These are phyloP conservation scores for Daldinia childiae DNA, from an alignment of 495 filamentous ascomycete species.

Conservation along the genomic window DNA sequence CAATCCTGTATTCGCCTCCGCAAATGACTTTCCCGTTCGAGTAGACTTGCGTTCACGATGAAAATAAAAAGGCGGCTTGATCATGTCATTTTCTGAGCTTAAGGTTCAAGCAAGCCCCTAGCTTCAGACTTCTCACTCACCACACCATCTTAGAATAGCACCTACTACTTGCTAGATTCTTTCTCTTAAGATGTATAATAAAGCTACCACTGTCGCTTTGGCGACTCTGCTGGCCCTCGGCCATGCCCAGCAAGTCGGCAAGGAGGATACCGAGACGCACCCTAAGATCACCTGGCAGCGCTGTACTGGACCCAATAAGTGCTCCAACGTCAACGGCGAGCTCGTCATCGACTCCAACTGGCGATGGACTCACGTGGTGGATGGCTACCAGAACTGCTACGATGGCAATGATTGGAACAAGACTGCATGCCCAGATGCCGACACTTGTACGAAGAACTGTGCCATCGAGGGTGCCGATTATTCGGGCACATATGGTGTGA, in stretches of 20 bases:
- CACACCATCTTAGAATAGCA: neutral
- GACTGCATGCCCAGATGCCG: slow-evolving; percentile 58
- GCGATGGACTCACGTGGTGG: slow-evolving; percentile 58
- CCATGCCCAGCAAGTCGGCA: slow-evolving; percentile 52
- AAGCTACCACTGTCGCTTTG: slow-evolving; percentile 16
- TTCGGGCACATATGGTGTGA: slow-evolving; percentile 57
- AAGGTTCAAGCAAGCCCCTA: slow-evolving; percentile 10
- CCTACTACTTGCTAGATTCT: neutral
- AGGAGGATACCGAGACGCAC: slow-evolving; percentile 62
- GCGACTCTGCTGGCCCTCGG: slow-evolving; percentile 29
- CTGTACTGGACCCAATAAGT: slow-evolving; percentile 61
- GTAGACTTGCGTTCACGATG: neutral
- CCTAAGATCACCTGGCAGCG: slow-evolving; percentile 65
- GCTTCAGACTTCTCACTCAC: slow-evolving; percentile 6
- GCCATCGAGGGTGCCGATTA: slow-evolving; percentile 60
- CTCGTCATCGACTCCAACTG: slow-evolving; percentile 62
- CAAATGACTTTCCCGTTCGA: neutral
- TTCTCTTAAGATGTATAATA: slow-evolving; percentile 21
- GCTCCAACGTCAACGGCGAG: slow-evolving; percentile 51
- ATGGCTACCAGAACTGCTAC: slow-evolving; percentile 57
- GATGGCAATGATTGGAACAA: slow-evolving; percentile 67
- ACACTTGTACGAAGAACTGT: slow-evolving; percentile 61
- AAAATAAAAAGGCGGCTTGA: slow-evolving; percentile 17
- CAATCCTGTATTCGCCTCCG: neutral
- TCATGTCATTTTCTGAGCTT: slow-evolving; percentile 1